Percentiles rank a stretch among this genome's conserved stretches.
phyloP scores from a whole-genome alignment of 164 flowering plant genomes.

The Aristolochia contorta region DNA sequence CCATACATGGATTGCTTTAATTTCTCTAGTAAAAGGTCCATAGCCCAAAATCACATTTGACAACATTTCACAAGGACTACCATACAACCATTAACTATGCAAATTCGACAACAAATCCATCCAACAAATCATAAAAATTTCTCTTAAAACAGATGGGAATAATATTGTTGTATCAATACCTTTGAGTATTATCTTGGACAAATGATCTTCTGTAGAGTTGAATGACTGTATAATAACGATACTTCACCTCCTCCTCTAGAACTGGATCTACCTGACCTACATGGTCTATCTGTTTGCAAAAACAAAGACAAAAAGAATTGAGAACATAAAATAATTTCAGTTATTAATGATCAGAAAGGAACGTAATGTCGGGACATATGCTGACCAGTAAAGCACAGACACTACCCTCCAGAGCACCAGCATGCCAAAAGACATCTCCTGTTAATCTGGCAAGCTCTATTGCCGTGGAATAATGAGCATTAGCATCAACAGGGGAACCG shows the following conservation, averaged over 20 bases:
- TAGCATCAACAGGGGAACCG: conserved; percentile 99
- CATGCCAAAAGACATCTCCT: conserved; percentile 94
- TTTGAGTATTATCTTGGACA: conserved; percentile 89
- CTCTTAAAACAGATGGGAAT: too few relatives aligned
- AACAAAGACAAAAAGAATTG: neutral
- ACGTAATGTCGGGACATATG: neutral
- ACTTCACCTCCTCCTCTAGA: conserved; percentile 84
- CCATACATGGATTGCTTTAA: too few relatives aligned
- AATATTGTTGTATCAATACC: conserved; percentile 27
- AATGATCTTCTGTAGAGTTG: conserved; percentile 82
- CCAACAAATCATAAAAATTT: too few relatives aligned
- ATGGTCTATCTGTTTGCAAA: conserved; percentile 54
- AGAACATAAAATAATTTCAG: neutral
- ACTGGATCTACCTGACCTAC: conserved; percentile 63
- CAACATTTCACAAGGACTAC: too few relatives aligned
- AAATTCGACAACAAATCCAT: too few relatives aligned
- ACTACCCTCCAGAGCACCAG: conserved; percentile 97
- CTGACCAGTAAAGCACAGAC: conserved; percentile 95
- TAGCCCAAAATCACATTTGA: too few relatives aligned
- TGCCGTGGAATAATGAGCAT: conserved; percentile 95
- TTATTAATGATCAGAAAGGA: neutral
- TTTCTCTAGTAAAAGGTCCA: too few relatives aligned
- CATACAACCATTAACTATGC: too few relatives aligned
- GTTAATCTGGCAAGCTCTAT: conserved; percentile 92
- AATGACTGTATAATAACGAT: conserved; percentile 78